These are phyloP conservation scores for Plasmodium cynomolgi DNA, from an alignment of 169 alveolate species.

Conservation along the genomic window DNA sequence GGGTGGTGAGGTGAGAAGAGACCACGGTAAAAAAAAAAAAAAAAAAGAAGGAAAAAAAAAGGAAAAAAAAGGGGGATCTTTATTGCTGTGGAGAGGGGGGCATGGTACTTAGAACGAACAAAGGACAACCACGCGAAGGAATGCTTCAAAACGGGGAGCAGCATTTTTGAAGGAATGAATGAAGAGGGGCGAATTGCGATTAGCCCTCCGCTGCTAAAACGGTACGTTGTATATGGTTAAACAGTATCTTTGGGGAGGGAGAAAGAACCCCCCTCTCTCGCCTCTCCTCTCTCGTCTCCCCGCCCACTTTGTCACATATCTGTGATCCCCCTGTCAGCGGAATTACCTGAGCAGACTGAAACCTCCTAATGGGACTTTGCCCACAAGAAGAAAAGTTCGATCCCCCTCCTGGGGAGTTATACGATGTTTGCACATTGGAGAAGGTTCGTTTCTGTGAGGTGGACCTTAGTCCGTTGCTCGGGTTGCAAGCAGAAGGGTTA, in stretches of 20 bases:
- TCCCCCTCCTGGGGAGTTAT: conserved; percentile 1
- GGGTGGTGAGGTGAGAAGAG: not conserved
- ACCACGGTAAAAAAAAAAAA: not conserved
- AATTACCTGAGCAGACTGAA: conserved; percentile 31
- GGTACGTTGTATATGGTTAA: not conserved
- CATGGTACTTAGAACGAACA: not conserved
- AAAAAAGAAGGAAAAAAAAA: too few relatives aligned
- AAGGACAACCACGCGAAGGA: not conserved
- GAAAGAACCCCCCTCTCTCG: not conserved
- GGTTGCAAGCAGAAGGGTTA: not conserved
- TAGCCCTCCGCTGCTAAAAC: not conserved
- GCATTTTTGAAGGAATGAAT: not conserved
- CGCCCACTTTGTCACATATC: not conserved
- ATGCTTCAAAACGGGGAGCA: not conserved
- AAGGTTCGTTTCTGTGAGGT: not conserved
- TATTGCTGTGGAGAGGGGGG: not conserved
- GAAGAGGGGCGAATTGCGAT: not conserved
- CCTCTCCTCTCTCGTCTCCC: too few relatives aligned
- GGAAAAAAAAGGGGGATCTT: too few relatives aligned
- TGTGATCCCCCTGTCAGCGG: not conserved
- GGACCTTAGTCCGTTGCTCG: not conserved
- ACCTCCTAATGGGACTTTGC: not conserved
- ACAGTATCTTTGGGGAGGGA: not conserved
- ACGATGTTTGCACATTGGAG: not conserved
- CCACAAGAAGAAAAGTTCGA: not conserved